phyloP scores from a whole-genome alignment of 345 rosid genomes.

The Gossypium turneri region DNA sequence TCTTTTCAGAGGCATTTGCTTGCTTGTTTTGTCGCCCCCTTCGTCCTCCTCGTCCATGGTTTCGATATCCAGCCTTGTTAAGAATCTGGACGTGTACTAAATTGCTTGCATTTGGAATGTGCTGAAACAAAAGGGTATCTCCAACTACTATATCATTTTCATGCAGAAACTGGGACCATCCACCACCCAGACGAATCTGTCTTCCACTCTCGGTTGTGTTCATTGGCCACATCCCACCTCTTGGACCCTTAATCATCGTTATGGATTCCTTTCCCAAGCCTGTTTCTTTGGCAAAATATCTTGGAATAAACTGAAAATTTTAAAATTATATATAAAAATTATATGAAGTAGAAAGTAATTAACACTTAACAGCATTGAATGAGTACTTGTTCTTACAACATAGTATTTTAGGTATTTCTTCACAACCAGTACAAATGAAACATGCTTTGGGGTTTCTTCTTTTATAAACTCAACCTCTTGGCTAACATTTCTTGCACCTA shows the following conservation, averaged over 20 bases:
- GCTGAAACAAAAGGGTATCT: constrained; percentile 9
- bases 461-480: background rate
- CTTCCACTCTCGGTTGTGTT: background rate
- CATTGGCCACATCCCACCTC: background rate
- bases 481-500: background rate
- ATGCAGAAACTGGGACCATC: background rate
- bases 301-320: background rate
- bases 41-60: background rate
- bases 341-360: background rate
- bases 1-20: background rate
- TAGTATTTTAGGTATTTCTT: background rate
- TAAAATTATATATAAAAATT: background rate
- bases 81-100: background rate
- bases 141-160: background rate
- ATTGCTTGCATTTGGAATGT: background rate
- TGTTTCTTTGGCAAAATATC: background rate
- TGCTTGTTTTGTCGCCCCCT: background rate
- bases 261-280: background rate
- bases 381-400: background rate
- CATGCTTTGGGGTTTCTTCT: background rate
- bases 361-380: background rate
- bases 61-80: background rate
- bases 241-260: background rate
- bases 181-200: background rate
- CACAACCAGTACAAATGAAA: background rate